Evolutionary conservation across 345 rosid genomes (phyloP).

Genomic region (Gossypium sturtianum): DNA sequence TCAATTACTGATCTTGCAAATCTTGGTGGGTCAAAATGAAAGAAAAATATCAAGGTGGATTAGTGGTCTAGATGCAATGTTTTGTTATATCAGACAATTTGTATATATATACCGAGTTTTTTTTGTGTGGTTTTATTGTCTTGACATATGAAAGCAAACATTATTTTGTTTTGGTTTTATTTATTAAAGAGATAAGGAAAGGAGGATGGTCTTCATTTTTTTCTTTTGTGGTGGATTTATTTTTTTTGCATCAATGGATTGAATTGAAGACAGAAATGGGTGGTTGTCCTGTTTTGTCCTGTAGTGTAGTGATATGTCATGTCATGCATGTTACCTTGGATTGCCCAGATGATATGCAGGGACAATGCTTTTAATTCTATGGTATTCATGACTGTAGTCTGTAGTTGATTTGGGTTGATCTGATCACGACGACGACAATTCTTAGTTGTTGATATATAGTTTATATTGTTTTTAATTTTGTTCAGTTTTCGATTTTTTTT

Average conservation of each 20-base stretch:
- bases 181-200: background rate
- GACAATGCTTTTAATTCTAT: background rate
- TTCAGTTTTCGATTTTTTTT: too few relatives aligned
- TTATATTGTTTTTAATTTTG: too few relatives aligned
- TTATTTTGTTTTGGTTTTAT: conserved; percentile 1
- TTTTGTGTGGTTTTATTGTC: background rate
- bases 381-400: background rate
- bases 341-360: background rate
- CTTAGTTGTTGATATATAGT: background rate
- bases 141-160: background rate
- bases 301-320: background rate
- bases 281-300: background rate
- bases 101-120: background rate
- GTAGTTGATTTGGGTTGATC: background rate
- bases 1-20: background rate
- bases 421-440: background rate
- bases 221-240: background rate
- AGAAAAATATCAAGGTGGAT: background rate
- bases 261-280: background rate
- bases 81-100: background rate
- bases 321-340: too few relatives aligned
- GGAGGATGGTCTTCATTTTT: background rate
- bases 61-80: background rate
- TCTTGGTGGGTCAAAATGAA: background rate
- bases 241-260: background rate